Evolutionary conservation across 2,329 filamentous ascomycete genomes (phyloP).

Genomic region (Nemania diffusa): DNA sequence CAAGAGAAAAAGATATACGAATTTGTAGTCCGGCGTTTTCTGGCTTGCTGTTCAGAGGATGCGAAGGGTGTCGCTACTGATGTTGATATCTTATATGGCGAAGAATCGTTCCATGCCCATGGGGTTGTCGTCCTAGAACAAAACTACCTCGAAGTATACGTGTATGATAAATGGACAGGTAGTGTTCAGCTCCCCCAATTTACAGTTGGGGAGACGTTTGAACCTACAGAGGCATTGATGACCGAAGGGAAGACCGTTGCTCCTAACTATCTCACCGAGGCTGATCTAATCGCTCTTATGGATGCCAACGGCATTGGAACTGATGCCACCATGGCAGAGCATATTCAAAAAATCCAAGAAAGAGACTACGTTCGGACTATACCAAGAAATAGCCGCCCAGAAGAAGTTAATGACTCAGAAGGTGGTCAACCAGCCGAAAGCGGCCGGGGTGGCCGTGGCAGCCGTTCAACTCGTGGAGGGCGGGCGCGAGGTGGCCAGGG

Average conservation of each 20-base stretch:
- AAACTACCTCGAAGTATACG: slow-evolving; percentile 95
- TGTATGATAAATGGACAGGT: slow-evolving; percentile 96
- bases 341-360: slow-evolving; percentile 95
- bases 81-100: slow-evolving; percentile 84
- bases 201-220: slow-evolving; percentile 80
- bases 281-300: slow-evolving; percentile 95
- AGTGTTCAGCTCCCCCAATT: slow-evolving; percentile 85
- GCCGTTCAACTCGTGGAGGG: slow-evolving; percentile 62
- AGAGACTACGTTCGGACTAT: slow-evolving; percentile 82
- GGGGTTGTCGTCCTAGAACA: slow-evolving; percentile 86
- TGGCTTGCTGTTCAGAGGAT: slow-evolving; percentile 96
- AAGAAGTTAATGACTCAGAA: slow-evolving; percentile 53
- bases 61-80: slow-evolving; percentile 88
- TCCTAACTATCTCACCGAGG: slow-evolving; percentile 90
- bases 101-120: slow-evolving; percentile 82
- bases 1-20: slow-evolving; percentile 86
- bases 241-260: slow-evolving; percentile 89
- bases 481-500: slow-evolving; percentile 58
- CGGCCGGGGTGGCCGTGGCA: slow-evolving; percentile 52
- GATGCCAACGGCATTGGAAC: slow-evolving; percentile 98
- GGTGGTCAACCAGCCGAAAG: slow-evolving; percentile 53
- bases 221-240: slow-evolving; percentile 89
- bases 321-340: slow-evolving; percentile 98
- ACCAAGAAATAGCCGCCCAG: slow-evolving; percentile 56
- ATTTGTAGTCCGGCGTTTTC: slow-evolving; percentile 89